Evolutionary conservation across 257 asterid species (phyloP), one percentile per base, ranked within the genome.

Genomic region (Avicennia marina): DNA sequence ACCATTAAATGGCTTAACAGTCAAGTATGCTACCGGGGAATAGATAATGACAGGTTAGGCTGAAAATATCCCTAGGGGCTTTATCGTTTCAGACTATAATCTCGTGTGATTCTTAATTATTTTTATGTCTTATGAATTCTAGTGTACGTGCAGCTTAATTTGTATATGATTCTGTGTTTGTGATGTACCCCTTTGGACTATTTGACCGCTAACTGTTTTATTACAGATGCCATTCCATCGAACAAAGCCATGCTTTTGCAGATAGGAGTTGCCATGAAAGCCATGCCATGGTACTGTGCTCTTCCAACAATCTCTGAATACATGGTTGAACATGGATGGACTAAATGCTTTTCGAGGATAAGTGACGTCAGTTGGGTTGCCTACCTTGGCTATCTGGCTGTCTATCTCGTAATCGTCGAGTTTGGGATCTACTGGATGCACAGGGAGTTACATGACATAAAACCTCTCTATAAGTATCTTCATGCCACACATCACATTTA

Each of bases 351-450:
- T 60, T 46, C 95, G 5, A 76, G 86, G 72, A 86, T 93, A 69
- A 72, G 72, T 20, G 85, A 86, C 11, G 80, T 86, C 25, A 87
- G 98, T 56, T 80, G 81, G 84, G 68, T 63, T 54, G 50, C 74
- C 12, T 93, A 86, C 70, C 12, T 78, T 20, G 29, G 50, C 65
- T 83, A 89, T 66, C 29, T 79, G 46, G 12, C 50, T 44, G 46
- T 58, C 65, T 93, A 93, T 73, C 84, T 93, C 43, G 80, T 80
- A 21, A 33, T 88, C 22, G 98, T 88, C 60, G 98, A 93, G 79
- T 85, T 86, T 47, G 95, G 95, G 36, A 93, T 93, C 62, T 93
- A 93, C 60, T 93, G 98, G 98, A 82, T 89, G 98, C 98, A 93
- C 39, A 72, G 97, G 47, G 95, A 88, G 74, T 75, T 93, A 70